These are phyloP conservation scores for Skeletonema costatum DNA, from an alignment of 108 stramenopile genomes.

Conservation along the genomic window DNA sequence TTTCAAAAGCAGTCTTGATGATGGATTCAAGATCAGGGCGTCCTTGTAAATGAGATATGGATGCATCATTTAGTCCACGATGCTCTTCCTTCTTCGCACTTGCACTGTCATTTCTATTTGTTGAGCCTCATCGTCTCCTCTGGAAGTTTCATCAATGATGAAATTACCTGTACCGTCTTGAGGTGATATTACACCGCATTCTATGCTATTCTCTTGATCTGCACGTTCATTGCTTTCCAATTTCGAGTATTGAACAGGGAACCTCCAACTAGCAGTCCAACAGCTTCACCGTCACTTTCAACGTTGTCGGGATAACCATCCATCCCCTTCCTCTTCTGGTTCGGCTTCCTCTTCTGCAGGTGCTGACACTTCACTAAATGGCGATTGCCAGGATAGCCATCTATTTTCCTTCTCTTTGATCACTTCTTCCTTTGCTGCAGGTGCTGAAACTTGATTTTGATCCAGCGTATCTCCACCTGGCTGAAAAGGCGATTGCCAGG, in stretches of 20 bases:
- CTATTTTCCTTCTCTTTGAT: too few species aligned
- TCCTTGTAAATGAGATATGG: constrained; percentile 11
- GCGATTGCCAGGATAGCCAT: too few species aligned
- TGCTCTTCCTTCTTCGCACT: not conserved
- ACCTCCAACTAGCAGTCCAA: too few species aligned
- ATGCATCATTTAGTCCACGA: not conserved
- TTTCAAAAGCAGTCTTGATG: not conserved
- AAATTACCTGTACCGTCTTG: not conserved
- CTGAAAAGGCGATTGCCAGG: too few species aligned
- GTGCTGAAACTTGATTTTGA: too few species aligned
- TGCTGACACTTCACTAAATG: too few species aligned
- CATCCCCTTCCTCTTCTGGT: too few species aligned
- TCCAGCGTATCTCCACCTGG: too few species aligned
- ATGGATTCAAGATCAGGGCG: constrained; percentile 12
- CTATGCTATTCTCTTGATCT: constrained; percentile 1
- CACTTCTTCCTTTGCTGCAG: too few species aligned
- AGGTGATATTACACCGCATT: not conserved
- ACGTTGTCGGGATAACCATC: too few species aligned
- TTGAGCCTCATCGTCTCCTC: not conserved
- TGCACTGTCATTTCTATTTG: not conserved
- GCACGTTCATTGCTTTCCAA: not conserved
- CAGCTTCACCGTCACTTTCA: too few species aligned
- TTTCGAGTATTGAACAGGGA: constrained; percentile 9
- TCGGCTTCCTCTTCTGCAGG: too few species aligned
- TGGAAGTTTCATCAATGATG: not conserved